Conservation (phyloP, 306 rosid genomes). For the Lupinus albus region DNA sequence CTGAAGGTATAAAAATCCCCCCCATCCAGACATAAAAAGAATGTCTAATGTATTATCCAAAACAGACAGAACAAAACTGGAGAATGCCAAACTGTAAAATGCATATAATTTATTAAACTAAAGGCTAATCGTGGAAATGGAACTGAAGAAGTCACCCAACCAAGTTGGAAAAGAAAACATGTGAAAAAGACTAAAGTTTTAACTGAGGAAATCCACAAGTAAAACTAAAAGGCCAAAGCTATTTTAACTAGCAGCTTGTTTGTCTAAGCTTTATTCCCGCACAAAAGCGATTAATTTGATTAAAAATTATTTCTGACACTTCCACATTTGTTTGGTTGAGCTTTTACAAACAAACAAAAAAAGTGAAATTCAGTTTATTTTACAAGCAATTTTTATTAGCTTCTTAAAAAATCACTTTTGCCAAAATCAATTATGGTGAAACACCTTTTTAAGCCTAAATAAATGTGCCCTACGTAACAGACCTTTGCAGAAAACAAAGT, state of each 20-base stretch:
- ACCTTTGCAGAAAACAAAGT: slow-evolving; percentile 22
- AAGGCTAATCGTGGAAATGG: background rate
- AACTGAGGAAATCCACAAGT: slow-evolving; percentile 3
- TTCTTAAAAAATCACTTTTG: no score
- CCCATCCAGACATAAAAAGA: background rate
- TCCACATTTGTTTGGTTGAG: no score
- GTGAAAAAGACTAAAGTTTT: slow-evolving; percentile 15
- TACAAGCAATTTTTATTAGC: no score
- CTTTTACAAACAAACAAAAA: no score
- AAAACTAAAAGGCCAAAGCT: slow-evolving; percentile 25
- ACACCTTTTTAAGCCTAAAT: no score
- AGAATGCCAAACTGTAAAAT: background rate
- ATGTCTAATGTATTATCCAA: background rate
- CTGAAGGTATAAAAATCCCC: background rate
- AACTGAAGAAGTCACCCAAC: slow-evolving; percentile 1
- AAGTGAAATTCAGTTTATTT: no score
- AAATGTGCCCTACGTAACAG: background rate
- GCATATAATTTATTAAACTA: slow-evolving; percentile 19
- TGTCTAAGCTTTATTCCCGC: no score
- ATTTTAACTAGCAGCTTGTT: background rate
- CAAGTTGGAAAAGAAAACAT: slow-evolving; percentile 2
- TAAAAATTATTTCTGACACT: no score
- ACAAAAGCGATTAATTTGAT: no score
- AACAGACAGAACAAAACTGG: slow-evolving; percentile 5
- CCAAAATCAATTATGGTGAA: no score